Base-by-base conservation (phyloP, 768 basidiomycete genomes). In the Podaxis sp. region DNA sequence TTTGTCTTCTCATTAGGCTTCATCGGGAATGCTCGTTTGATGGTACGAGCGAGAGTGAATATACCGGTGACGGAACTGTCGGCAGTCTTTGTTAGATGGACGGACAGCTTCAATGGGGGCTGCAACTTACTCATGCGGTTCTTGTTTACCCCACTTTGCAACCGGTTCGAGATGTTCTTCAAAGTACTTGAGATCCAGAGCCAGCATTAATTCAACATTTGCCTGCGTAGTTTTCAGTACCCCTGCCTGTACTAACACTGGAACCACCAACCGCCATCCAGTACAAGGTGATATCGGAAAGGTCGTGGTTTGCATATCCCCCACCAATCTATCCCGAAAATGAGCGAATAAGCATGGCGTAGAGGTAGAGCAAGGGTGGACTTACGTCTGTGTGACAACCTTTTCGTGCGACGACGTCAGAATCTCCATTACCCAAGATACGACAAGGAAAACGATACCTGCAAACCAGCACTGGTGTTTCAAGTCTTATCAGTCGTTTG, bases 401-500 rank as follows among this genome's bases (percentile, higher is more conserved):
- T 77, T 13, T 47, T 44, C 14, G 4, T 36, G 21, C 38, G 10
- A 54, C 46, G 32, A 58, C 32, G 38, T 63, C 59, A 44, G 48
- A 48, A 56, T 70, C 44, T 23, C 50, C 9, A 23, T n/a, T 44
- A 28, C 37, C 27, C 42, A 46, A 21, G 3, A 23, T 3, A 5
- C 6, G 6, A 50, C 10, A 21, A 27, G 68, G 46, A 25, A 63
- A 77, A 67, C 67, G 9, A 6, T 32, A 83, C 88, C 89, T 56
- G 80, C 71, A 67, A 91, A 91, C 89, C 89, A 91, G 64, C 84
- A 87, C 85, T 88, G n/a, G 16, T 38, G 23, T 52, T 62, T n/a
- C 42, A 47, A 25, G 6, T 53, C 11, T 1, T 5, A 52, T 50
- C 5, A 35, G 38, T 28, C 23, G 48, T 47, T 4, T 37, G 27